phyloP scores from a whole-genome alignment of 805 yeast genomes.

The Hanseniaspora vineae region DNA sequence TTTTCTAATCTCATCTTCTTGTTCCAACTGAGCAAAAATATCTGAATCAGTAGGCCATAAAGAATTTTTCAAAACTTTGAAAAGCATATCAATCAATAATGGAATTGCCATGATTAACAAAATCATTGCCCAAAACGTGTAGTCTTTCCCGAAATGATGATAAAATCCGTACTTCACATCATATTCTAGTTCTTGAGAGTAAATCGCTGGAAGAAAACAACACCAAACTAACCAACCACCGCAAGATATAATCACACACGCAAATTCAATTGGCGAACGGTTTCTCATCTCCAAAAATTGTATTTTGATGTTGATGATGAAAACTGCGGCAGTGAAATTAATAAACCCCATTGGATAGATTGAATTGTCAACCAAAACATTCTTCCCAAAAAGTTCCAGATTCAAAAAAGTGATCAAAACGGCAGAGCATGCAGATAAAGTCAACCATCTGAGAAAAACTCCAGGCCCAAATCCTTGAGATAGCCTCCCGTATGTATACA shows the following conservation, averaged over 20 bases:
- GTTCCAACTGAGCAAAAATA: conserved; percentile 64
- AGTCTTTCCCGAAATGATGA: conserved; percentile 63
- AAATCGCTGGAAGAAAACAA: conserved; percentile 58
- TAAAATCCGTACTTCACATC: conserved; percentile 60
- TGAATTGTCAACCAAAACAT: conserved; percentile 57
- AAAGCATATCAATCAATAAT: conserved; percentile 49
- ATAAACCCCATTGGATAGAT: conserved; percentile 74
- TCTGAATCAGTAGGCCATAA: conserved; percentile 65
- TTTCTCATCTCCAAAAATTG: conserved; percentile 72
- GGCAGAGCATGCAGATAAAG: conserved; percentile 62
- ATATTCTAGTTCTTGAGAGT: conserved; percentile 41
- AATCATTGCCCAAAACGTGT: conserved; percentile 78
- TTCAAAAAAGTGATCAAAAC: conserved; percentile 56
- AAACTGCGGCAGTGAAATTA: conserved; percentile 57
- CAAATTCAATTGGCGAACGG: conserved; percentile 53
- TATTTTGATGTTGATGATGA: conserved; percentile 64
- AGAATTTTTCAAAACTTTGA: conserved; percentile 43
- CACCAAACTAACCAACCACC: conserved; percentile 86
- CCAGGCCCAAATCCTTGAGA: conserved; percentile 61
- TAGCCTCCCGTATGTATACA: conserved; percentile 64
- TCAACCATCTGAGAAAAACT: conserved; percentile 67
- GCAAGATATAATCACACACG: conserved; percentile 55
- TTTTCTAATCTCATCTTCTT: conserved; percentile 49
- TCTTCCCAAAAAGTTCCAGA: conserved; percentile 58
- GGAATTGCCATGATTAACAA: conserved; percentile 46